A percentile compares a stretch with the other conserved stretches of the same genome.
phyloP scores from a whole-genome alignment of 2,329 filamentous ascomycete species.

The Fusarium anguioides region DNA sequence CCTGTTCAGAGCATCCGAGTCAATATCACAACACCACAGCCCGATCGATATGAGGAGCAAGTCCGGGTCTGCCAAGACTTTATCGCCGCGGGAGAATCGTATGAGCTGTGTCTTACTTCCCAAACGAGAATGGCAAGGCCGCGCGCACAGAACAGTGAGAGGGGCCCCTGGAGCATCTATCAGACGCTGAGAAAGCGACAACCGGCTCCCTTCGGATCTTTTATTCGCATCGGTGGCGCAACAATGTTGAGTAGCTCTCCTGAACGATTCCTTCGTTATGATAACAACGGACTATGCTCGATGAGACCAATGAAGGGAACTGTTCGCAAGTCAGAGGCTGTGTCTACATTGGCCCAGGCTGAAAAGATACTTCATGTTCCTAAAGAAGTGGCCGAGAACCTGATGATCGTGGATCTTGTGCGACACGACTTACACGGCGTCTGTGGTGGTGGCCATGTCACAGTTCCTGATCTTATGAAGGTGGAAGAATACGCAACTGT shows the following conservation, averaged over 20 bases:
- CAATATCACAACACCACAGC: conserved; percentile 55
- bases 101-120: conserved; percentile 85
- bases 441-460: conserved; percentile 77
- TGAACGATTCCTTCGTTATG: conserved; percentile 81
- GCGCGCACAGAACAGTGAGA: conserved; percentile 16
- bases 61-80: conserved; percentile 76
- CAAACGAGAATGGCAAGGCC: conserved; percentile 72
- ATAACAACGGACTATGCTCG: conserved; percentile 67
- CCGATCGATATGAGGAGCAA: conserved; percentile 69
- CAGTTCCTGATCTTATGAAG: conserved; percentile 80
- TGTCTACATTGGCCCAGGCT: conserved; percentile 76
- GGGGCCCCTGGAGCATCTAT: conserved; percentile 76
- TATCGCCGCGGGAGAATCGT: conserved; percentile 82
- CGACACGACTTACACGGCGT: conserved; percentile 91
- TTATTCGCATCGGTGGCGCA: conserved; percentile 74
- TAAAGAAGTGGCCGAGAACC: conserved; percentile 94
- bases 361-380: conserved; percentile 78
- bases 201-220: conserved; percentile 87
- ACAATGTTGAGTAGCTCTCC: conserved; percentile 87
- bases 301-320: conserved; percentile 98
- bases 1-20: neutral
- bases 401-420: conserved; percentile 99
- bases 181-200: conserved; percentile 75
- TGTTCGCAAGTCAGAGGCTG: conserved; percentile 77
- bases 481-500: conserved; percentile 93